Base-by-base conservation (phyloP, 805 yeast genomes). In the Candida argentea region DNA sequence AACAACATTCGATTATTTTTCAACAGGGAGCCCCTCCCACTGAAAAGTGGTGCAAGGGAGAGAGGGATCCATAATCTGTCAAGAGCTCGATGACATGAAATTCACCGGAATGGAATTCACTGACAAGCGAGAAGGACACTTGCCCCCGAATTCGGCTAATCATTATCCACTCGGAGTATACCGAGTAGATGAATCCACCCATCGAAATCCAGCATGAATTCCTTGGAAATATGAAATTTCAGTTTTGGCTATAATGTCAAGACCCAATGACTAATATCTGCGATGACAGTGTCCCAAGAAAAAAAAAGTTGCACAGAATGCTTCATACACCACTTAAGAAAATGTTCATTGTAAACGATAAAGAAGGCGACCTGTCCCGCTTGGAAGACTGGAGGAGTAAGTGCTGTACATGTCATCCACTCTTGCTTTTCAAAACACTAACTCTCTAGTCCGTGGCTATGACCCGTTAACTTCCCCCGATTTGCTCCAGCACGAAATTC, bases 381-480 rank as follows among this genome's bases (percentile, higher is more conserved):
- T 51, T 77, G 47, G 68, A 62, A 42, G 68, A 62, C 48, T 60
- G 67, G 67, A 60, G 68, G 59, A 51, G 67, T 61, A 60, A 45
- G 67, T 61, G 29, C 6, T 10, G 10, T 10, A 13, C 5, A 8
- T 11, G 14, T 12, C 16, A 11, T n/a, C 1, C 13, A 6, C 10
- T 11, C 9, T 13, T 5, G 9, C 18, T 9, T 9, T n/a, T 20
- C 17, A 14, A 17, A 33, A 39, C 47, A 40, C 43, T 50, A 8
- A 8, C 10, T 18, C 10, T 18, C 29, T 9, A 61, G 68, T 62
- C 36, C 61, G 66, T 45, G 97, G 96, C 22, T 89, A 89, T 69
- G 89, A 86, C 49, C 97, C 97, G 14, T 67, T 89, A 38, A 80
- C 93, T n/a, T 83, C 97, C 8, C 97, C 98, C 16, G 95, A 84